Conservation (phyloP, 306 rosid genomes). For the Acacia melanoxylon region DNA sequence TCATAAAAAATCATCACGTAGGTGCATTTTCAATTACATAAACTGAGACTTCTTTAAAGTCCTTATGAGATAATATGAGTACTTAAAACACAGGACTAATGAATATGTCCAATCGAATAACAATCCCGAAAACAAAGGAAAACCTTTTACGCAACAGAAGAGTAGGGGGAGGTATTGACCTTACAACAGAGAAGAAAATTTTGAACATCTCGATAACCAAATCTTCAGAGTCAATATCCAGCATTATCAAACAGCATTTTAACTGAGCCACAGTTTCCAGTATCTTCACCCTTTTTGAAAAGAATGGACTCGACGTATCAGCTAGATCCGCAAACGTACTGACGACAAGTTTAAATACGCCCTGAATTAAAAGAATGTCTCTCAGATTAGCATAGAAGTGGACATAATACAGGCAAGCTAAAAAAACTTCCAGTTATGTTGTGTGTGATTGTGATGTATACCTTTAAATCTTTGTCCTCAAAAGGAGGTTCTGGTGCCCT, state of each 20-base stretch:
- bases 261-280: slow-evolving; percentile 75
- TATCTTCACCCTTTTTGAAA: slow-evolving; percentile 78
- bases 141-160: slow-evolving; percentile 19
- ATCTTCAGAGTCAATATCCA: slow-evolving; percentile 72
- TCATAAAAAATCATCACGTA: neutral
- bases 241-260: slow-evolving; percentile 80
- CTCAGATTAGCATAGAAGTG: slow-evolving; percentile 18
- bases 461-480: slow-evolving; percentile 68
- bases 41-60: neutral
- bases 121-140: neutral
- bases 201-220: slow-evolving; percentile 75
- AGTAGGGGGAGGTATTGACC: slow-evolving; percentile 47
- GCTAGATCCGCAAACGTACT: slow-evolving; percentile 73
- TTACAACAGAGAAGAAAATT: slow-evolving; percentile 72
- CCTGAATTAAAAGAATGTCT: slow-evolving; percentile 50
- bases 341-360: slow-evolving; percentile 65
- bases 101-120: slow-evolving; percentile 1
- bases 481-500: slow-evolving; percentile 89
- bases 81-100: no score
- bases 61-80: neutral
- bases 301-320: slow-evolving; percentile 59
- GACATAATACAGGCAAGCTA: slow-evolving; percentile 10
- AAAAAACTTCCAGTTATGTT: neutral
- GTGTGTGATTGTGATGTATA: slow-evolving; percentile 15
- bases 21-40: neutral